A percentile compares a stretch with the other conserved stretches of the same genome.
phyloP scores from a whole-genome alignment of 129 eudicot genomes.

The Logfia minima region DNA sequence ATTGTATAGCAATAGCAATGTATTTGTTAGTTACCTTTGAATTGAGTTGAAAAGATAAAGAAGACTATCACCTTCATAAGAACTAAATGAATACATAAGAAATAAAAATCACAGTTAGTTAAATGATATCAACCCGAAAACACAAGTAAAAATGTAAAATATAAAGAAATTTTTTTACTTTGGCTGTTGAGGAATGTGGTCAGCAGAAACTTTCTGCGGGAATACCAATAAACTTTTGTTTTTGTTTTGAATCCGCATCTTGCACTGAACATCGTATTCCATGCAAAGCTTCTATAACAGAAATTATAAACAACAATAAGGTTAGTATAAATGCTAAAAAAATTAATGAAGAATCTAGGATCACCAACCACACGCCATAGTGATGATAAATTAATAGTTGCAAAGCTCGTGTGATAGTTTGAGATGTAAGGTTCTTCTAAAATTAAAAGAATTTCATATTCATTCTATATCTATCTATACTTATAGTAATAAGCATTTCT shows the following conservation, averaged over 20 bases:
- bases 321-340: background rate
- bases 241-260: conserved; percentile 26
- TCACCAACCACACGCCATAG: background rate
- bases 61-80: conserved; percentile 59
- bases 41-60: conserved; percentile 51
- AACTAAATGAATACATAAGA: conserved; percentile 31
- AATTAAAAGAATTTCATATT: background rate
- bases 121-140: background rate
- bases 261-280: background rate
- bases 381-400: background rate
- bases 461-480: background rate
- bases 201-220: conserved; percentile 22
- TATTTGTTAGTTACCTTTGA: conserved; percentile 39
- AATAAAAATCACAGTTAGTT: background rate
- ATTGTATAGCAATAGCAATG: background rate
- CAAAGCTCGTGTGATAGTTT: background rate
- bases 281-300: background rate
- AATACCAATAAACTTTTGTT: conserved; percentile 7
- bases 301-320: background rate
- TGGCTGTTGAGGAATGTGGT: conserved; percentile 18
- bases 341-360: background rate
- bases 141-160: background rate
- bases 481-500: background rate
- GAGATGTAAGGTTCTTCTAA: background rate
- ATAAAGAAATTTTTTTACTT: conserved; percentile 3